A percentile compares a stretch with the other conserved stretches of the same genome.
phyloP scores from a whole-genome alignment of 768 basidiomycete genomes.

The Hydnomerulius pinastri region DNA sequence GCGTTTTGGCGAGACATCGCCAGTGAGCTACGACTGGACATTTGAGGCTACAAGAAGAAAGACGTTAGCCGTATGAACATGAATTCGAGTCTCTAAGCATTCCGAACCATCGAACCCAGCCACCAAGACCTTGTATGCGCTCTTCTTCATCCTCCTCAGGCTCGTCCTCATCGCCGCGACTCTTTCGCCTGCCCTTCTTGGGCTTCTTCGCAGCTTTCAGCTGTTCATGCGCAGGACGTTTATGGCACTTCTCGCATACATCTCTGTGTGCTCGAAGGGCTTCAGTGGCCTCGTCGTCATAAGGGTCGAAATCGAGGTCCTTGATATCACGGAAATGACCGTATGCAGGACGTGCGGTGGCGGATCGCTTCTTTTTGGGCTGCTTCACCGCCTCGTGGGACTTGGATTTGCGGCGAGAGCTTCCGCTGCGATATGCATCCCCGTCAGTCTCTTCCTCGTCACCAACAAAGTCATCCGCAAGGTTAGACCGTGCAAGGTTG shows the following conservation, averaged over 20 bases:
- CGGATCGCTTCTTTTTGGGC: conserved; percentile 34
- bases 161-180: conserved; percentile 47
- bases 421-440: conserved; percentile 37
- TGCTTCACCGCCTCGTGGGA: conserved; percentile 2
- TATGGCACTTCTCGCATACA: conserved; percentile 73
- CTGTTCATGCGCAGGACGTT: conserved; percentile 56
- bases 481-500: conserved; percentile 39
- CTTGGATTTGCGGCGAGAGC: conserved; percentile 8
- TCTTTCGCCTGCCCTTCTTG: conserved; percentile 42
- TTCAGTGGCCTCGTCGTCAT: conserved; percentile 58
- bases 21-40: conserved; percentile 80
- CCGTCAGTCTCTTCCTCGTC: conserved; percentile 34
- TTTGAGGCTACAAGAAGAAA: conserved; percentile 52
- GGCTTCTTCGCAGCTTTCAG: conserved; percentile 41
- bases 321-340: conserved; percentile 46
- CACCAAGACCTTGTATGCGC: conserved; percentile 55
- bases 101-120: conserved; percentile 84
- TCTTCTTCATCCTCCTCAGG: conserved; percentile 53
- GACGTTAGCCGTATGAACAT: conserved; percentile 10
- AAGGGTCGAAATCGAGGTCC: conserved; percentile 42
- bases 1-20: conserved; percentile 64
- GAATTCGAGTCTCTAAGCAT: conserved; percentile 2
- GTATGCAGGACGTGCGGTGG: conserved; percentile 47
- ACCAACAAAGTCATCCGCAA: conserved; percentile 27
- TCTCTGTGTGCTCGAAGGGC: conserved; percentile 59